These are phyloP conservation scores for Calonectria hongkongensis DNA, from an alignment of 2,329 filamentous ascomycete species.

Conservation along the genomic window DNA sequence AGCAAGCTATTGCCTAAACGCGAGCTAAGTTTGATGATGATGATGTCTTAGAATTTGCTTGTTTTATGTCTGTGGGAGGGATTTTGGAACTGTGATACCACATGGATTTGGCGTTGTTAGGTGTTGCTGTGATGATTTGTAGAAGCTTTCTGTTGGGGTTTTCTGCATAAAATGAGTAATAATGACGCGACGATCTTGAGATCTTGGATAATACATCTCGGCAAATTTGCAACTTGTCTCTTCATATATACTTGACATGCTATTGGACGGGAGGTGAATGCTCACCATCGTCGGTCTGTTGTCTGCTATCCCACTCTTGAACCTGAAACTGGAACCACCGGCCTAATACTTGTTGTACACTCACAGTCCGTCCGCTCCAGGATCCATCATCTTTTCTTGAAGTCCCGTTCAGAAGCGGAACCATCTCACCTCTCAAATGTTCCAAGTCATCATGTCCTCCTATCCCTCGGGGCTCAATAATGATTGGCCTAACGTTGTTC, in stretches of 20 bases:
- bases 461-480: slow-evolving; percentile 67
- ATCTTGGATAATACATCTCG: neutral
- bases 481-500: slow-evolving; percentile 64
- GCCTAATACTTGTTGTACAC: slow-evolving; percentile 73
- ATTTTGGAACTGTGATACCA: slow-evolving; percentile 61
- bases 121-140: slow-evolving; percentile 46
- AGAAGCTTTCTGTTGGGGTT: slow-evolving; percentile 33
- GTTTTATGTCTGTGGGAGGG: slow-evolving; percentile 43
- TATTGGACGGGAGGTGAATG: neutral
- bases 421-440: slow-evolving; percentile 67
- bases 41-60: slow-evolving; percentile 4
- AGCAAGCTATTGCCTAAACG: slow-evolving; percentile 80
- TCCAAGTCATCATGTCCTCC: slow-evolving; percentile 57
- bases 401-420: slow-evolving; percentile 78
- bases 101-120: slow-evolving; percentile 61
- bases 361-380: slow-evolving; percentile 76
- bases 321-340: slow-evolving; percentile 75
- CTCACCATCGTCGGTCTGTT: neutral
- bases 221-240: neutral
- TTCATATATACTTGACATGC: neutral
- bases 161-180: slow-evolving; percentile 41
- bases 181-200: slow-evolving; percentile 34
- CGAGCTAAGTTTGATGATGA: neutral
- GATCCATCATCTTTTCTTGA: slow-evolving; percentile 69
- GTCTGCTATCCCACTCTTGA: slow-evolving; percentile 23